A percentile compares a stretch with the other conserved stretches of the same genome.
Conservation (phyloP, 1,284 basidiomycete genomes). For the Leccinum subrobustum region DNA sequence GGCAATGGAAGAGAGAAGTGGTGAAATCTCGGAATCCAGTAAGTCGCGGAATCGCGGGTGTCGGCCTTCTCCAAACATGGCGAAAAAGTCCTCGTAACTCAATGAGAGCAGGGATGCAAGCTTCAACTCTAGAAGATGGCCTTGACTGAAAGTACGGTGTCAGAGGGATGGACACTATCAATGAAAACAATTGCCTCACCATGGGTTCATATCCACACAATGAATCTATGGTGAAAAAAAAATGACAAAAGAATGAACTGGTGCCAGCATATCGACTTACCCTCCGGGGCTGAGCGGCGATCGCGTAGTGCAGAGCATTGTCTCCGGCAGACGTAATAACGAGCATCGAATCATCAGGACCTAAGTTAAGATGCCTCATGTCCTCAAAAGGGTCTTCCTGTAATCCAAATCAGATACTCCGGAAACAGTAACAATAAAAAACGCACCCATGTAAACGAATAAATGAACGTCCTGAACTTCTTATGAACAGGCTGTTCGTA, state of each 20-base stretch:
- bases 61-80: slow-evolving; percentile 69
- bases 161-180: slow-evolving; percentile 4
- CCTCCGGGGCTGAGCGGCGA: slow-evolving; percentile 57
- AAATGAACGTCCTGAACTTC: slow-evolving; percentile 78
- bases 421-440: background rate
- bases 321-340: slow-evolving; percentile 82
- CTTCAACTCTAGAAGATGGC: slow-evolving; percentile 80
- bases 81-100: slow-evolving; percentile 69
- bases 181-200: slow-evolving; percentile 30
- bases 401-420: slow-evolving; percentile 6
- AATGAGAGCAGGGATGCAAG: slow-evolving; percentile 67
- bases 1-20: slow-evolving; percentile 70
- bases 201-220: slow-evolving; percentile 73
- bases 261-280: slow-evolving; percentile 27
- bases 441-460: slow-evolving; percentile 59
- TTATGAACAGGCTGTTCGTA: slow-evolving; percentile 68
- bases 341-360: slow-evolving; percentile 66
- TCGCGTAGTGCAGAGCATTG: slow-evolving; percentile 82
- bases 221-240: slow-evolving; percentile 51
- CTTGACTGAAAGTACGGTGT: slow-evolving; percentile 48
- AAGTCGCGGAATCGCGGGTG: slow-evolving; percentile 63
- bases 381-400: slow-evolving; percentile 79
- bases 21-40: slow-evolving; percentile 67
- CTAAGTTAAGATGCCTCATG: slow-evolving; percentile 65
- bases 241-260: background rate